Evolutionary conservation across 257 asterid genomes (phyloP).

Genomic region (Coffea eugenioides): DNA sequence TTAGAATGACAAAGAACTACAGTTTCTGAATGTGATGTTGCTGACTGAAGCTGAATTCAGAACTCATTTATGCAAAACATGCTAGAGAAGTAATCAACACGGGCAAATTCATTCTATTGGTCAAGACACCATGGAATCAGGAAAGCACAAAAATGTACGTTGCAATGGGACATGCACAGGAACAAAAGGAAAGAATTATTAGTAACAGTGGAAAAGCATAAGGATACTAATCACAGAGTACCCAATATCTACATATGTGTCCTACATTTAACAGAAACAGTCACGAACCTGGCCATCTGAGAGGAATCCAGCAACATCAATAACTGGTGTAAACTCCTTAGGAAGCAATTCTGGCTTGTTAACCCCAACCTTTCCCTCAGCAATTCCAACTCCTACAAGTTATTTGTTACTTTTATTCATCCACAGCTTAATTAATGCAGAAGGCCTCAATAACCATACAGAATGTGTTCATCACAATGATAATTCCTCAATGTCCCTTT

Average conservation of each 20-base stretch:
- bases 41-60: neutral
- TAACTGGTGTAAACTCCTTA: constrained; percentile 57
- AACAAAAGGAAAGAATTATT: neutral
- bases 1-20: neutral
- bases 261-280: neutral
- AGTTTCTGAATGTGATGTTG: neutral
- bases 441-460: neutral
- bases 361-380: constrained; percentile 72
- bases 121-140: no score
- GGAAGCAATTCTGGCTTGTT: constrained; percentile 96
- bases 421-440: neutral
- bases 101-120: neutral
- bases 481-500: neutral
- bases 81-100: neutral
- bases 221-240: neutral
- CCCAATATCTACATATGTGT: neutral
- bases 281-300: constrained; percentile 88
- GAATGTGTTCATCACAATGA: neutral
- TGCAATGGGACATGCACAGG: neutral
- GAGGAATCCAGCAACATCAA: constrained; percentile 95
- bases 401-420: constrained; percentile 1
- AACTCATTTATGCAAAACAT: neutral
- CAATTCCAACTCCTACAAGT: constrained; percentile 63
- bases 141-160: neutral
- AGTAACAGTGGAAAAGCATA: neutral